Evolutionary conservation across 2,329 filamentous ascomycete species (phyloP).

Genomic region (Chrysoporthe deuterocubensis): DNA sequence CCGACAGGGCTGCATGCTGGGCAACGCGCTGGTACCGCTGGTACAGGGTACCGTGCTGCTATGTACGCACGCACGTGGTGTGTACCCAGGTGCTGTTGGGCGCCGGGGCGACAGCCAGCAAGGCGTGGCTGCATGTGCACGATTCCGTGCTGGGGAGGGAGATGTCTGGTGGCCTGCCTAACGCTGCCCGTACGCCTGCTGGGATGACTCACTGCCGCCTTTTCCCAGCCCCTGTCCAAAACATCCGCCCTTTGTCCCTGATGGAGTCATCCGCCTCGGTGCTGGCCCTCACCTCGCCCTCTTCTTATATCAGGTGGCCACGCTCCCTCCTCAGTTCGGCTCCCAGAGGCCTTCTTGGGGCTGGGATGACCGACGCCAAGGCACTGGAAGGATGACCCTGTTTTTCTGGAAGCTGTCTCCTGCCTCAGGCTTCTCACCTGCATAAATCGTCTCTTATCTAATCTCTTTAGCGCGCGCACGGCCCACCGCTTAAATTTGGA

Average conservation of each 20-base stretch:
- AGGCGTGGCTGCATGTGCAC: background rate
- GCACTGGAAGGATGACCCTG: background rate
- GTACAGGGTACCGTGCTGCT: too few relatives aligned
- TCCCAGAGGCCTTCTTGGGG: background rate
- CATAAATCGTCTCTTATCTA: background rate
- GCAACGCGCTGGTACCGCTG: too few relatives aligned
- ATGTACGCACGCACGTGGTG: too few relatives aligned
- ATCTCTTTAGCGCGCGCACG: background rate
- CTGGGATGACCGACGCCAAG: background rate
- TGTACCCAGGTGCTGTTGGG: background rate
- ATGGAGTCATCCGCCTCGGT: conserved; percentile 6
- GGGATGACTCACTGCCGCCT: background rate
- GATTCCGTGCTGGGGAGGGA: background rate
- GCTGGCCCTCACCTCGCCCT: background rate
- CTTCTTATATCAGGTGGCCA: conserved; percentile 15
- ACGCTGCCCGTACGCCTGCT: background rate
- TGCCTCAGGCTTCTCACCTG: background rate
- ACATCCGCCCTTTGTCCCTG: background rate
- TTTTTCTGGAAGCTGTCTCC: conserved; percentile 7
- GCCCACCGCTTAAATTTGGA: background rate
- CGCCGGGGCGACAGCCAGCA: conserved; percentile 3
- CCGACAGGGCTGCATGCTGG: conserved; percentile 12
- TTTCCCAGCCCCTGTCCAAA: background rate
- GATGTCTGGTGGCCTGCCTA: background rate
- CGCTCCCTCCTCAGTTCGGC: background rate